Conservation (phyloP, 139 green algal genomes). For the Ettlia oleoabundans region DNA sequence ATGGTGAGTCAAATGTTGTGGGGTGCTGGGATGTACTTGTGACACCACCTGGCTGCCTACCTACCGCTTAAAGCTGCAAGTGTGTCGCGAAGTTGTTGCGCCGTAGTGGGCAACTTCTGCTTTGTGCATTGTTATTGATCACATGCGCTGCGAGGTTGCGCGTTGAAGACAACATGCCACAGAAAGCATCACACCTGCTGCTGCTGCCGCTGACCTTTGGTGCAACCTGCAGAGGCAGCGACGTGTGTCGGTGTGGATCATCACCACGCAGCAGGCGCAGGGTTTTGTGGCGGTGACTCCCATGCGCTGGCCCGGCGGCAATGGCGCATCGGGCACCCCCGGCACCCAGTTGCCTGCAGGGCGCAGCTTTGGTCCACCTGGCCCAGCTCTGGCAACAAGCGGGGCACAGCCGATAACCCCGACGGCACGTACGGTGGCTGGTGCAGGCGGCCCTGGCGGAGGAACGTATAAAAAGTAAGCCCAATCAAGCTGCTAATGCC, state of each 20-base stretch:
- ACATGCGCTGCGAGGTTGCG: no score
- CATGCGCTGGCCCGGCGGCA: constrained; percentile 23
- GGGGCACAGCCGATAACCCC: not conserved
- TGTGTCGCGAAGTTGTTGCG: no score
- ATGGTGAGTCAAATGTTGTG: no score
- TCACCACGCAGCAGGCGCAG: constrained; percentile 4
- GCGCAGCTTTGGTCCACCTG: not conserved
- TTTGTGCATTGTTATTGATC: no score
- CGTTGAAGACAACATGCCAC: no score
- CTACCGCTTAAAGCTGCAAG: not conserved
- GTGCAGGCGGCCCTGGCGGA: not conserved
- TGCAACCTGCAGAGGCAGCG: not conserved
- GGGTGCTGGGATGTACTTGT: not conserved
- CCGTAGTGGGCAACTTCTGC: no score
- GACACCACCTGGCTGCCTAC: not conserved
- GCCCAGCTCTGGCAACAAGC: not conserved
- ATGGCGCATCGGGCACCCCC: not conserved
- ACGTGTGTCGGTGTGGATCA: constrained; percentile 28
- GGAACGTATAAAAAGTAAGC: constrained; percentile 33
- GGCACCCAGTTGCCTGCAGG: not conserved
- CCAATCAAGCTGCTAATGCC: not conserved
- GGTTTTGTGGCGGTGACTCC: constrained; percentile 38
- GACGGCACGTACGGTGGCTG: not conserved
- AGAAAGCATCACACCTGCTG: no score
- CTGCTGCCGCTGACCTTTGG: no score